phyloP scores from a whole-genome alignment of 148 eudicot species.

The Fagopyrum esculentum region DNA sequence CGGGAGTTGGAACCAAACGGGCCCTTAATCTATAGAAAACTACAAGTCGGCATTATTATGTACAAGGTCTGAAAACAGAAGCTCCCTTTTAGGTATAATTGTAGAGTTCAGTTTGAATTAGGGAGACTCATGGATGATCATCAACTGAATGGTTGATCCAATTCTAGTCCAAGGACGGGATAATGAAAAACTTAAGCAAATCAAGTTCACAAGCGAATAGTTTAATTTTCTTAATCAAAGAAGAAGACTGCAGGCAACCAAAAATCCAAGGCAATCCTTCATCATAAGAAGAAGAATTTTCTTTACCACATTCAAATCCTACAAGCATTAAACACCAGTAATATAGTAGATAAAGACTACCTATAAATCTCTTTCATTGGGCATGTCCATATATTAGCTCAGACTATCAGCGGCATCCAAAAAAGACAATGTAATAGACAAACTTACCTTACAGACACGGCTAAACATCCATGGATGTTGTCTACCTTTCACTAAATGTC shows the following conservation, averaged over 20 bases:
- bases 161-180: neutral
- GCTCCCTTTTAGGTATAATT: neutral
- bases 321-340: neutral
- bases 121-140: neutral
- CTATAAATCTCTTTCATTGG: neutral
- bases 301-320: neutral
- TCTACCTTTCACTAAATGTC: neutral
- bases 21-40: neutral
- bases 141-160: neutral
- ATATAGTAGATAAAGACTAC: too few relatives aligned
- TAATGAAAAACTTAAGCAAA: neutral
- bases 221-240: neutral
- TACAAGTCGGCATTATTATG: neutral
- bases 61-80: neutral
- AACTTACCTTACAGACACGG: neutral
- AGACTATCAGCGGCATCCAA: neutral
- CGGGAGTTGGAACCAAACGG: too few relatives aligned
- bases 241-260: neutral
- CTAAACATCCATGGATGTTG: neutral
- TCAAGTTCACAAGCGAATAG: neutral
- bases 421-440: neutral
- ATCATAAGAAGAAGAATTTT: neutral
- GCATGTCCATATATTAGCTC: neutral
- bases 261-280: neutral
- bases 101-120: neutral